phyloP scores from a whole-genome alignment of 2,329 filamentous ascomycete genomes.

The Fusarium subtropicale region DNA sequence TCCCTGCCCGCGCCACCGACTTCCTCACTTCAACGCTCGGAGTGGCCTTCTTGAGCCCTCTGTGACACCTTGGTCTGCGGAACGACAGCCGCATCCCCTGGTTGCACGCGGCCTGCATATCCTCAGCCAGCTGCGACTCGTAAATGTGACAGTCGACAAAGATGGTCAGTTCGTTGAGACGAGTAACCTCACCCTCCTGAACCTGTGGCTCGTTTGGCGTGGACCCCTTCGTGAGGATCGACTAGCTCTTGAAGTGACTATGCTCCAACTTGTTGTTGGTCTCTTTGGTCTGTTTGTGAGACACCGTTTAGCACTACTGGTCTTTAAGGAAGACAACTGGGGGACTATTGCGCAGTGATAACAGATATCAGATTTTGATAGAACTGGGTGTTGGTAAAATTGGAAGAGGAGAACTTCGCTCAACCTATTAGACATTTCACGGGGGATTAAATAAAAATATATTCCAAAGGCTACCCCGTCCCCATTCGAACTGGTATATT shows the following conservation, averaged over 20 bases:
- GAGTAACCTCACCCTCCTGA: conserved; percentile 92
- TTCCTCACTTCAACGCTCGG: conserved; percentile 87
- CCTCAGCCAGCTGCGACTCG: conserved; percentile 74
- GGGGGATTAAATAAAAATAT: background rate
- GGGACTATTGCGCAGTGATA: conserved; percentile 52
- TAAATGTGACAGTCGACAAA: conserved; percentile 75
- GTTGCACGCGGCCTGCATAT: conserved; percentile 74
- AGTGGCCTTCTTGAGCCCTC: conserved; percentile 90
- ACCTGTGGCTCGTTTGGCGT: conserved; percentile 96
- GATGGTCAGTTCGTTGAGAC: conserved; percentile 80
- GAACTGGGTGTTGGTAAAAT: background rate
- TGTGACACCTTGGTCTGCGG: conserved; percentile 77
- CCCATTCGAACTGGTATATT: too few relatives aligned
- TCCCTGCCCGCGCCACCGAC: conserved; percentile 90
- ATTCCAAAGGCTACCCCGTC: background rate
- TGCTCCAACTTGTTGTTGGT: conserved; percentile 81
- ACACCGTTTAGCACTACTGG: conserved; percentile 84
- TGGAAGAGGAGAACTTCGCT: background rate
- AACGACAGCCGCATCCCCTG: conserved; percentile 73
- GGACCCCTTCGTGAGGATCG: conserved; percentile 90
- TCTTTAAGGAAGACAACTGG: conserved; percentile 92
- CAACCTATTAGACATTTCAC: background rate
- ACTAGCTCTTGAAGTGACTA: conserved; percentile 81
- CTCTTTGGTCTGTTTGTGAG: conserved; percentile 86
- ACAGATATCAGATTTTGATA: background rate